Base-by-base conservation (phyloP, 1,284 basidiomycete genomes). In the Pascua guehoae region DNA sequence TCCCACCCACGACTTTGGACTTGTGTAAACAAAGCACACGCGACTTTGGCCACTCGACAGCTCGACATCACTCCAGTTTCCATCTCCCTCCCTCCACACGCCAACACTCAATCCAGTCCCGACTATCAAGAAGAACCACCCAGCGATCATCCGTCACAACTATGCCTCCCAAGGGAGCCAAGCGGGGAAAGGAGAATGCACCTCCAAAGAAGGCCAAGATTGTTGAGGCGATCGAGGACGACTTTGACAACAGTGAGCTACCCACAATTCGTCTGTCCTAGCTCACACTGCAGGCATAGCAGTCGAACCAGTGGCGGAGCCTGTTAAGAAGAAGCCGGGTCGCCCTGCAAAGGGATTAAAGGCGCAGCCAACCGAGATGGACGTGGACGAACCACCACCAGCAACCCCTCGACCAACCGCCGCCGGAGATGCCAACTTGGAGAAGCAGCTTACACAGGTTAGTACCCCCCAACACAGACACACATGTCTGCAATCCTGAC, bases 121-220 rank as follows among this genome's bases (percentile, higher is more conserved):
- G 4, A 3, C 4, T 32, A 32, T 32, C 24, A 32, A 32, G 24
- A 32, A 32, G 24, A 32, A 7, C 4, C 24, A 3, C 7, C 7
- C 24, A 32, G 24, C 24, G 24, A 32, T 7, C 3, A 24, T 40
- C 15, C 37, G 16, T 14, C n/a, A 16, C 17, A 8, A 46, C 5
- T 12, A 53, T 53, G 51, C 44, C 51, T 3, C 45, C 48, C 5
- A 53, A 47, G 40, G 40, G 37, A 16, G 47, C 49, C 4, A 60
- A 59, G 24, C 56, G 56, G 11, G 56, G 53, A 9, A 60, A 63
- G 48, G 57, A 63, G 53, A 60, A 60, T 48, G 58, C 50, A 16
- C 49, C 55, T 1, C 17, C 40, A 5, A 57, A 49, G 46, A 37
- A 37, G 16, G 18, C 48, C 53, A 53, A 57, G 51, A 16, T 37